Percentiles rank a stretch among this genome's conserved stretches.
phyloP scores from a whole-genome alignment of 345 rosid genomes.

The Chamaenerion angustifolium region DNA sequence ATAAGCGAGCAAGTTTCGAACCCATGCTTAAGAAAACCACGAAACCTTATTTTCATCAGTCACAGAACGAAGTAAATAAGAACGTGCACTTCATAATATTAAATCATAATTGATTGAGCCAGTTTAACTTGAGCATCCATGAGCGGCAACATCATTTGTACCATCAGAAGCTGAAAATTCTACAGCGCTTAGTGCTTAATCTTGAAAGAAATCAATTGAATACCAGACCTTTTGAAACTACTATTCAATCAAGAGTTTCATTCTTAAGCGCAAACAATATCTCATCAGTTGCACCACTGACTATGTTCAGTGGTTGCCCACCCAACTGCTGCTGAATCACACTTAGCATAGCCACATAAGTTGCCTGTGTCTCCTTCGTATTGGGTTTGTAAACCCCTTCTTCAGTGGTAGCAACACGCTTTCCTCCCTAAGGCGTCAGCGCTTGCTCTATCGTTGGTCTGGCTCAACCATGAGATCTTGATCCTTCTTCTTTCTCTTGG shows the following conservation, averaged over 20 bases:
- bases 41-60: too few species aligned
- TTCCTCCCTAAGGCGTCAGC: constrained; percentile 60
- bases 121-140: too few species aligned
- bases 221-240: too few species aligned
- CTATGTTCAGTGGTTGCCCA: constrained; percentile 68
- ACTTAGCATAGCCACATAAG: constrained; percentile 81
- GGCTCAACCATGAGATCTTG: constrained; percentile 43
- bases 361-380: constrained; percentile 77
- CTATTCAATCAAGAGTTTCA: constrained; percentile 9
- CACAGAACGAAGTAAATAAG: too few species aligned
- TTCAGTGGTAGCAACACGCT: constrained; percentile 59
- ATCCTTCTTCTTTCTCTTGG: constrained; percentile 81
- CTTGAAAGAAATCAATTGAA: too few species aligned
- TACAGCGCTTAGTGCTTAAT: too few species aligned
- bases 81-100: too few species aligned
- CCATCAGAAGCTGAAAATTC: too few species aligned
- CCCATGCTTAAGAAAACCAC: too few species aligned
- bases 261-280: constrained; percentile 86
- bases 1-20: too few species aligned
- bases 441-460: constrained; percentile 46
- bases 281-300: constrained; percentile 84
- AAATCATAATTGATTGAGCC: too few species aligned
- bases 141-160: too few species aligned
- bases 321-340: constrained; percentile 81
- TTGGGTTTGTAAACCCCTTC: constrained; percentile 91